A percentile compares a stretch with the other conserved stretches of the same genome.
Evolutionary conservation across 2,329 filamentous ascomycete genomes (phyloP).

Genomic region (Neurospora crassa): DNA sequence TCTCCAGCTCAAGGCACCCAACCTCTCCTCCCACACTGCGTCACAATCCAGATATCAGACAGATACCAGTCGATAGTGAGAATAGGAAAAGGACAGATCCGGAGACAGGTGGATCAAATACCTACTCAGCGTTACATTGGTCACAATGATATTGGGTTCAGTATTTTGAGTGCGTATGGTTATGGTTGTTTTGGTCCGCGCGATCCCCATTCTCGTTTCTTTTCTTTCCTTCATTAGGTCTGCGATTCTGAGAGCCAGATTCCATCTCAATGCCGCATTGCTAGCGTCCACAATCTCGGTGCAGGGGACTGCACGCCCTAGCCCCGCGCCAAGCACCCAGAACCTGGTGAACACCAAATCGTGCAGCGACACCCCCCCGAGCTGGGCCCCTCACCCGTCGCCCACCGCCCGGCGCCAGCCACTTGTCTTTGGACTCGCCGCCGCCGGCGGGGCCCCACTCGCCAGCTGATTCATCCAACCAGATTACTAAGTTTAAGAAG

Average conservation of each 20-base stretch:
- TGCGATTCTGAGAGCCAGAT: background rate
- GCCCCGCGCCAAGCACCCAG: conserved; percentile 3
- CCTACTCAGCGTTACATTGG: background rate
- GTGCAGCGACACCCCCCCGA: conserved; percentile 13
- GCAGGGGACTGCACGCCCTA: conserved; percentile 1
- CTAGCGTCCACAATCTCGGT: background rate
- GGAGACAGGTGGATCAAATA: background rate
- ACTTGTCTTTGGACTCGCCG: conserved; percentile 8
- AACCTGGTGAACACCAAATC: conserved; percentile 4
- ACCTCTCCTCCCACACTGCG: background rate
- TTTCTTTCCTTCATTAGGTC: background rate
- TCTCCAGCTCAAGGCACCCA: background rate
- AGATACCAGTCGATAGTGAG: background rate
- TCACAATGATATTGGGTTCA: background rate
- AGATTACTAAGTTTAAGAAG: conserved; percentile 31
- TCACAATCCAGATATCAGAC: background rate
- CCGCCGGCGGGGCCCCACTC: conserved; percentile 24
- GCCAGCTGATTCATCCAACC: conserved; percentile 40
- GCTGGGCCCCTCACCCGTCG: conserved; percentile 11
- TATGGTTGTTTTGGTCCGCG: background rate
- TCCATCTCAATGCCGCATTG: background rate
- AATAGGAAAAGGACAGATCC: background rate
- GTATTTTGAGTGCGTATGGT: background rate
- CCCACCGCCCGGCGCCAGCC: conserved; percentile 10
- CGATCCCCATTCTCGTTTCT: background rate